Percentiles rank a stretch among this genome's conserved stretches.
Evolutionary conservation across 345 rosid species (phyloP).

Genomic region (Odontarrhena argentea): DNA sequence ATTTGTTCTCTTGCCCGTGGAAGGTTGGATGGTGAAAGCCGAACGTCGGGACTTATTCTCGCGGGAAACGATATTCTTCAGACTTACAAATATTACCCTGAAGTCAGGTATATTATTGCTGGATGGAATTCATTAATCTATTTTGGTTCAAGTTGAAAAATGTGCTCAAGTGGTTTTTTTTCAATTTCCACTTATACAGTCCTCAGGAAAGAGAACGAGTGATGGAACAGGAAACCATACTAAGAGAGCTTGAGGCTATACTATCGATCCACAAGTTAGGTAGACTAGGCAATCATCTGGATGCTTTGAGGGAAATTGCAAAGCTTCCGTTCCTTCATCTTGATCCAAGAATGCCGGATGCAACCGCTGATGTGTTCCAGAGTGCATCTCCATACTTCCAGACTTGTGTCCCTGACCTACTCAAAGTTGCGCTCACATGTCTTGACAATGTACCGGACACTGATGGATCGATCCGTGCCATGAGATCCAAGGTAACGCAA

Average conservation of each 20-base stretch:
- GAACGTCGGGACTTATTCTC: conserved; percentile 79
- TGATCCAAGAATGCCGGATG: conserved; percentile 79
- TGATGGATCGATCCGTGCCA: conserved; percentile 86
- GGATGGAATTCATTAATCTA: neutral
- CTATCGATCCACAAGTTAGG: conserved; percentile 74
- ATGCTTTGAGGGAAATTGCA: conserved; percentile 89
- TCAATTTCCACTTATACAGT: conserved; percentile 44
- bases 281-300: conserved; percentile 67
- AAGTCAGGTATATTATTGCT: conserved; percentile 58
- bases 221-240: conserved; percentile 80
- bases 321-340: conserved; percentile 86
- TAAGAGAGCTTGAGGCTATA: conserved; percentile 96
- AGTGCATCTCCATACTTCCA: conserved; percentile 81
- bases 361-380: conserved; percentile 55
- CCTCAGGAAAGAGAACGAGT: conserved; percentile 77
- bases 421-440: conserved; percentile 80
- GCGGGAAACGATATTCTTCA: conserved; percentile 89
- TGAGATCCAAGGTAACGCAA: conserved; percentile 86
- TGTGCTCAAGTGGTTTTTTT: conserved; percentile 22
- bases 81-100: conserved; percentile 81
- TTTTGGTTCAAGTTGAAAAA: conserved; percentile 11
- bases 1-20: conserved; percentile 85
- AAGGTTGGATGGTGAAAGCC: conserved; percentile 89
- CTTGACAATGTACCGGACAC: conserved; percentile 83
- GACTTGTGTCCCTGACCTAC: conserved; percentile 83